phyloP scores from a whole-genome alignment of 23 red algal genomes.

The Chondrus crispus region DNA sequence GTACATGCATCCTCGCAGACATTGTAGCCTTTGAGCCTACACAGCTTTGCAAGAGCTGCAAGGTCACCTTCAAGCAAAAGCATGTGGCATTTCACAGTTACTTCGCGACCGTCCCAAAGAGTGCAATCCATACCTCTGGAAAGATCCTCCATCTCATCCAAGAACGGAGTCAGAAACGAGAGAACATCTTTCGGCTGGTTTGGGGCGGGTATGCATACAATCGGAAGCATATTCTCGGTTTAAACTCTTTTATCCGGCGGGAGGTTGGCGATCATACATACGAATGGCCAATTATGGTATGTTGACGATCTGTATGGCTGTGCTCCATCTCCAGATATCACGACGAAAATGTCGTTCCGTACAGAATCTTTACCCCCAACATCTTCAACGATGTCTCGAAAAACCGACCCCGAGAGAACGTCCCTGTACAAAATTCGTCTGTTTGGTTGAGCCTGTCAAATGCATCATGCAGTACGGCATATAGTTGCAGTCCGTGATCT shows the following conservation, averaged over 20 bases:
- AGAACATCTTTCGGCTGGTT: not conserved
- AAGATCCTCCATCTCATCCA: not conserved
- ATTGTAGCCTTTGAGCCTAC: not conserved
- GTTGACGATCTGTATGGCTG: not conserved
- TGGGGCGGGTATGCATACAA: not conserved
- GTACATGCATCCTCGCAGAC: not conserved
- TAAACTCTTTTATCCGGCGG: not conserved
- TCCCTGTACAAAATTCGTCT: not conserved
- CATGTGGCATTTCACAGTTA: not conserved
- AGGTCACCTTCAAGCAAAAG: not conserved
- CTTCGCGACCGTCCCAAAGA: not conserved
- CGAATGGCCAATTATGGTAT: not conserved
- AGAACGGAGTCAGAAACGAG: not conserved
- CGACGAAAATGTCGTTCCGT: not conserved
- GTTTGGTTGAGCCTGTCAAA: no score
- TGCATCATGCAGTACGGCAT: not conserved
- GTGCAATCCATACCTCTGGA: not conserved
- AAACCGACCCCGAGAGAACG: not conserved
- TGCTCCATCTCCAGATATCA: no score
- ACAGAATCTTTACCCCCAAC: not conserved
- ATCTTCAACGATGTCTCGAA: not conserved
- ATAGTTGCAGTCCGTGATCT: not conserved
- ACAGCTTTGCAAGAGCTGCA: not conserved
- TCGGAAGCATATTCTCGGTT: not conserved
- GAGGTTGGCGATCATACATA: not conserved